Conservation (phyloP, 352 stramenopile species). For the Phytophthora aleatoria region DNA sequence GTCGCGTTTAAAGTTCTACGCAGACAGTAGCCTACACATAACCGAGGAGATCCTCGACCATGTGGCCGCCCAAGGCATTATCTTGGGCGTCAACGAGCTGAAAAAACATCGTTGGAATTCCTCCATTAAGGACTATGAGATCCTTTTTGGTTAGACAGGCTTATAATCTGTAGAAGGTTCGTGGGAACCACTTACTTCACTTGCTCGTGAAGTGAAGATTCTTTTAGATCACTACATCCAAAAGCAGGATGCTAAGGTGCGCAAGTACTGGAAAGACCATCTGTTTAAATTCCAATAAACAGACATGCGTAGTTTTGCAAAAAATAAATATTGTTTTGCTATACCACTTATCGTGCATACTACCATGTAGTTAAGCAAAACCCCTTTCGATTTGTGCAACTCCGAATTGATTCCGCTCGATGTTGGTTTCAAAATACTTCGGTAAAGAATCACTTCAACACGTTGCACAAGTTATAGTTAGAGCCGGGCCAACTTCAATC, state of each 20-base stretch:
- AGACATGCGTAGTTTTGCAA: background rate
- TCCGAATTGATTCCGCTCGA: no score
- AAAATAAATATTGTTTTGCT: background rate
- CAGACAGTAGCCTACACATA: background rate
- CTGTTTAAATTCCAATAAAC: background rate
- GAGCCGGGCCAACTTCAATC: background rate
- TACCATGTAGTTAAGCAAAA: background rate
- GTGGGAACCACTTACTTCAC: background rate
- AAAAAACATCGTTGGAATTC: slow-evolving; percentile 11
- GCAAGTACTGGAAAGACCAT: background rate
- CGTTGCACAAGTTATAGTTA: background rate
- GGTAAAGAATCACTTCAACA: background rate
- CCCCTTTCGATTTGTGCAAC: background rate
- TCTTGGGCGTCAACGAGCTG: slow-evolving; percentile 8
- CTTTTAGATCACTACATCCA: background rate
- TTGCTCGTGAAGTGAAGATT: slow-evolving; percentile 2
- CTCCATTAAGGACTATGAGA: slow-evolving; percentile 11
- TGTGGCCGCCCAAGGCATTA: slow-evolving; percentile 6
- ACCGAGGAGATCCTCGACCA: slow-evolving; percentile 12
- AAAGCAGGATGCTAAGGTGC: background rate
- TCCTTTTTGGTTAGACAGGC: slow-evolving; percentile 11
- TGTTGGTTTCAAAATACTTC: background rate
- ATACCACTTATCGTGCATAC: background rate
- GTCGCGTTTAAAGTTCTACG: slow-evolving; percentile 21
- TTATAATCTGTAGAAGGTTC: slow-evolving; percentile 18